These are phyloP conservation scores for Taxillus chinensis DNA, from an alignment of 164 flowering plant species.

Conservation along the genomic window DNA sequence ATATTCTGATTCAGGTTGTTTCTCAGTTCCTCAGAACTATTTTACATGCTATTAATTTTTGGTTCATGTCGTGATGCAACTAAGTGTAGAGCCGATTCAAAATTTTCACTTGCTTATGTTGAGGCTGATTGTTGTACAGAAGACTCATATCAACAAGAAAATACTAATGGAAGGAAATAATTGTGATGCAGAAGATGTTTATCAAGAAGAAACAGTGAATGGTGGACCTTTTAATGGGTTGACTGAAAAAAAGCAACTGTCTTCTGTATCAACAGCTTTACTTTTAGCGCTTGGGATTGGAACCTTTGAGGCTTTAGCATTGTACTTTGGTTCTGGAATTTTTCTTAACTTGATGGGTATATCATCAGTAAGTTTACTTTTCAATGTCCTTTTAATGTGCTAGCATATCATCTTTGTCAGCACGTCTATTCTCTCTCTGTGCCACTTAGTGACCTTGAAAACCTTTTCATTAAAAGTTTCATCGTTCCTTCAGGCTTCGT, in stretches of 20 bases:
- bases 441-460: neutral
- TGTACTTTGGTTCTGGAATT: constrained; percentile 68
- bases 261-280: constrained; percentile 91
- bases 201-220: constrained; percentile 18
- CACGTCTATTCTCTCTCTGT: neutral
- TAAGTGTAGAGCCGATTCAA: neutral
- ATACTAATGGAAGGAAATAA: neutral
- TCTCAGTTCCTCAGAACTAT: neutral
- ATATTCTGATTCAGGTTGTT: constrained; percentile 40
- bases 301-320: constrained; percentile 71
- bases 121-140: neutral
- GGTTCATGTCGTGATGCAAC: neutral
- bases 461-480: constrained; percentile 11
- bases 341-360: constrained; percentile 85
- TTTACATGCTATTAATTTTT: neutral
- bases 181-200: constrained; percentile 16
- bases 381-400: neutral
- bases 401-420: neutral
- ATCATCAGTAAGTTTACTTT: constrained; percentile 41
- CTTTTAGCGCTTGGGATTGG: constrained; percentile 77
- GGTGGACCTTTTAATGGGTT: constrained; percentile 20
- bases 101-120: neutral
- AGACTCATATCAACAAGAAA: neutral
- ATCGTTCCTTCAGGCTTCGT: constrained; percentile 48
- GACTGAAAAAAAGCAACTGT: constrained; percentile 52